These are phyloP conservation scores for Neurospora sublineolata DNA, from an alignment of 495 filamentous ascomycete genomes.

Conservation along the genomic window DNA sequence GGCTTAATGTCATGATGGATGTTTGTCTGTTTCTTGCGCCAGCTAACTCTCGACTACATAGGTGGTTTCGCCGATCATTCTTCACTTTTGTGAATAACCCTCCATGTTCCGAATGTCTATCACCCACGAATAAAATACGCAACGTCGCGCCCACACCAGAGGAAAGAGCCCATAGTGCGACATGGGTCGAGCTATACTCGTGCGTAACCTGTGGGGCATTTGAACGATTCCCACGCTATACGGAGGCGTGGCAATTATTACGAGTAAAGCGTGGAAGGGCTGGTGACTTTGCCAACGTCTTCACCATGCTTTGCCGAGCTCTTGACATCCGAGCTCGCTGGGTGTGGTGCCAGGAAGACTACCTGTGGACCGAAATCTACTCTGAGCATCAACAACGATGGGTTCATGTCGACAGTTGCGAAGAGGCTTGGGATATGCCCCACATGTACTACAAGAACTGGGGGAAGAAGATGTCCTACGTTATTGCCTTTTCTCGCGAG, in stretches of 20 bases:
- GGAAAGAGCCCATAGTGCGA: conserved; percentile 75
- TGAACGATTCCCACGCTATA: conserved; percentile 89
- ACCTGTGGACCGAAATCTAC: conserved; percentile 96
- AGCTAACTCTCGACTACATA: conserved; percentile 20
- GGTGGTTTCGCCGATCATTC: conserved; percentile 93
- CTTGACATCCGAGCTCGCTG: conserved; percentile 84
- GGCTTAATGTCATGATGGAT: background rate
- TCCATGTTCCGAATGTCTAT: conserved; percentile 64
- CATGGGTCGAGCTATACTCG: conserved; percentile 80
- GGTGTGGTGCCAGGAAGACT: conserved; percentile 98
- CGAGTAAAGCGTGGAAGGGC: conserved; percentile 74
- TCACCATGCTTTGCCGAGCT: conserved; percentile 94
- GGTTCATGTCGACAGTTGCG: conserved; percentile 94
- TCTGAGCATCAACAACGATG: conserved; percentile 87
- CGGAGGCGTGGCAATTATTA: conserved; percentile 87
- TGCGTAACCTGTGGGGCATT: conserved; percentile 54
- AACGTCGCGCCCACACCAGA: conserved; percentile 77
- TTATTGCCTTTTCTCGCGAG: conserved; percentile 91
- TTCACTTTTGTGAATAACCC: conserved; percentile 98
- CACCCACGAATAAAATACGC: conserved; percentile 71
- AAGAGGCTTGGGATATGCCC: conserved; percentile 92
- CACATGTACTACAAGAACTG: conserved; percentile 88
- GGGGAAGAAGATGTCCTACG: conserved; percentile 91
- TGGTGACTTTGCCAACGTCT: conserved; percentile 98
- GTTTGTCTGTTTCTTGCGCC: conserved; percentile 3